Evolutionary conservation across 2,329 filamentous ascomycete species (phyloP).

Genomic region (Sporothrix curviconia): DNA sequence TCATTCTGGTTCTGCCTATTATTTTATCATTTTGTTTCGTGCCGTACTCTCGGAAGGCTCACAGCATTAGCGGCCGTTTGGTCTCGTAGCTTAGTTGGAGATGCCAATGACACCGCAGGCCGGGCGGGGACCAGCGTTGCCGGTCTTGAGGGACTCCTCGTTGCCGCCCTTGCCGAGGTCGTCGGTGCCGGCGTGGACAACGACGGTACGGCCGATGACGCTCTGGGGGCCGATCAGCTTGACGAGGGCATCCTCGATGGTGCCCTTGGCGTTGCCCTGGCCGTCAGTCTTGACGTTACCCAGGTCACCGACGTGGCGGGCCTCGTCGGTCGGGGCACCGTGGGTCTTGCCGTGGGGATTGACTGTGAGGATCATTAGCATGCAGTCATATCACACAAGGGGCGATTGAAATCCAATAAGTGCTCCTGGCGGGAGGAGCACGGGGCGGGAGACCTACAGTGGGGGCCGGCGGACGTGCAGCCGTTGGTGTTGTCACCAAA

Average conservation of each 20-base stretch:
- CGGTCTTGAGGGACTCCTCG: constrained; percentile 97
- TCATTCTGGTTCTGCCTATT: background rate
- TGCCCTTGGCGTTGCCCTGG: constrained; percentile 83
- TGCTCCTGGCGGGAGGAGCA: no score
- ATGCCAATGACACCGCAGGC: constrained; percentile 97
- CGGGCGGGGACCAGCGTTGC: constrained; percentile 87
- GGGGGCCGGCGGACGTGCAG: constrained; percentile 95
- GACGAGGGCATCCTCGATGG: constrained; percentile 70
- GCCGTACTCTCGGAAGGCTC: background rate
- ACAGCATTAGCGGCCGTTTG: no score
- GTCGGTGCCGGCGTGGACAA: constrained; percentile 91
- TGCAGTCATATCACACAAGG: background rate
- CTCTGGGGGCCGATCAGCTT: constrained; percentile 96
- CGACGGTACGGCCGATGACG: constrained; percentile 91
- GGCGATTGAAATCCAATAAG: no score
- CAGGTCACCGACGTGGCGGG: constrained; percentile 93
- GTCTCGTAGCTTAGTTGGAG: constrained; percentile 57
- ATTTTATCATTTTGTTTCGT: background rate
- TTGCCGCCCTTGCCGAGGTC: constrained; percentile 88
- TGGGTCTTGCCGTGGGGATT: constrained; percentile 92
- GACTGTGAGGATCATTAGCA: constrained; percentile 49
- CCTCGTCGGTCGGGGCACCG: constrained; percentile 74
- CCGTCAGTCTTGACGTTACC: constrained; percentile 95
- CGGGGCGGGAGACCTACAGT: constrained; percentile 60
- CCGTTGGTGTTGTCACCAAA: constrained; percentile 99